Evolutionary conservation across 306 rosid genomes (phyloP), one percentile per base, ranked within the genome.

Genomic region (Prunus davidiana): DNA sequence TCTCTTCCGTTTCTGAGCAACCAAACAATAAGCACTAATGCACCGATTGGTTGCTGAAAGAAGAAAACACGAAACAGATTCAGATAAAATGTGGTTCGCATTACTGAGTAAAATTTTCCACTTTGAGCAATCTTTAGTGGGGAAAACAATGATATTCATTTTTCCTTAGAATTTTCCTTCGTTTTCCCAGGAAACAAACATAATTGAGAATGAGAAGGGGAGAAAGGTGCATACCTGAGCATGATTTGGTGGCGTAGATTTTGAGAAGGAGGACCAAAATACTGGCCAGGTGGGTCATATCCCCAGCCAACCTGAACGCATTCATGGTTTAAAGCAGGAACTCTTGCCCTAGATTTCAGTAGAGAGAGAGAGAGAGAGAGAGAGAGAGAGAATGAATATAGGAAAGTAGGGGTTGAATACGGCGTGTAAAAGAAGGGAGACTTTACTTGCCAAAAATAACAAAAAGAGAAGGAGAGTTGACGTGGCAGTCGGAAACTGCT

Each of bases 171-270:
- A 64, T 8, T 45, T 46, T 27, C 43, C 27, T 30, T 8, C n/a
- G 14, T 55, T 34, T 61, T 69, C 69, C 45, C 56, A 14, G 34
- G 50, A 58, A 16, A 22, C 43, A 55, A 79, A 46, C 34, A 64
- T 20, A 64, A 43, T 4, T 50, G 58, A 56, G 30, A 78, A 2
- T 6, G 66, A 45, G 66, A 24, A 14, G 5, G 5, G 43, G 28
- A 30, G 63, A 19, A 38, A 7, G 64, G 43, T 2, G 18, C 18
- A 62, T 84, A 95, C 98, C 98, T 14, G 97, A 89, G 82, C 98
- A 95, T 20, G 98, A 95, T 77, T 89, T 95, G 78, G 98, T 95
- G 8, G 98, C 96, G 82, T 95, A 95, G 80, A 95, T 92, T 88
- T 95, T 95, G 91, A 95, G 98, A 19, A 92, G 91, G 25, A 95